Base-by-base conservation (phyloP, 306 rosid species). In the Dalbergia cultrata region DNA sequence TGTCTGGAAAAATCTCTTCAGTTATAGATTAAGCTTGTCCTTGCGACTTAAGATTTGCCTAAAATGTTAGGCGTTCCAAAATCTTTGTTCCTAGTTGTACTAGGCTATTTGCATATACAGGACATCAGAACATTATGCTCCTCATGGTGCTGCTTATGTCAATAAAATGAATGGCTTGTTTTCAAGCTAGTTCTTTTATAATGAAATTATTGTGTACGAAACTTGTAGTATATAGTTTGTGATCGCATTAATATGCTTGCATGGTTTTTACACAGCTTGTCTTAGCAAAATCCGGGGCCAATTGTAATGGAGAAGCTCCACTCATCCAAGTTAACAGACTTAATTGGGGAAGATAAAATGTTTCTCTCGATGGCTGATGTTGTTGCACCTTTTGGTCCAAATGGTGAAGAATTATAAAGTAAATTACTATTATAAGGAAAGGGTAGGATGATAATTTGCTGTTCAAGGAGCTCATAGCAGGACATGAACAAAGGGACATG, bases 221-320 rank as follows among this genome's bases (percentile, higher is more conserved):
- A 41, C 52, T 39, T 57, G 59, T 68, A 41, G 13, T 43, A 69
- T 70, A 41, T 49, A 9, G 52, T 26, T 31, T 60, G 35, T 53
- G 19, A 52, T 44, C 47, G 13, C 41, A 26, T 31, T 57, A 0
- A 41, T 74, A 9, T 49, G 44, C 10, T 9, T 43, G 47, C 1
- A 13, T 79, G 34, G 21, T 17, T 12, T 16, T 31, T 72, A 67
- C 5, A 31, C 91, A 85, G 92, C 93, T 95, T 68, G 77, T 82
- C 10, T 54, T 95, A 71, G 97, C 97, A n/a, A 68, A 95, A 95
- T 66, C 97, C 97, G 8, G 97, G 95, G 9, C 86, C 92, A 33
- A 59, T 84, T 19, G 97, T 95, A n/a, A 89, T 78, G 19, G 97
- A 88, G 86, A 91, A 91, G 85, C 87, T 95, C 45, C 54, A 89